These are phyloP conservation scores for Magnolia sinica DNA, from an alignment of 164 flowering plant genomes.

Conservation along the genomic window DNA sequence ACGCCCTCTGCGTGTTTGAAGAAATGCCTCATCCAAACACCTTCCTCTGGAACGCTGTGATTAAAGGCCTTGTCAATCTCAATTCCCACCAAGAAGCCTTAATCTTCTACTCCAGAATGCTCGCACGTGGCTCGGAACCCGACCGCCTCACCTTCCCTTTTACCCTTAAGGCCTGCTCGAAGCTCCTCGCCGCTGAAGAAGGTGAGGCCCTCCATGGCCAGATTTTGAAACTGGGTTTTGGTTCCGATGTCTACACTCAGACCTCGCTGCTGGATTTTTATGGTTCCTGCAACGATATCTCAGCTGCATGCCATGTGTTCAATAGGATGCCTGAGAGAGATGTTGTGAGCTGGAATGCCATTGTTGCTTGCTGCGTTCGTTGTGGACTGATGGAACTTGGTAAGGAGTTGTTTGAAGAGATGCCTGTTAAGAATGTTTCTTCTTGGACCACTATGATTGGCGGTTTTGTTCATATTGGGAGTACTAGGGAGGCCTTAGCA, in stretches of 20 bases:
- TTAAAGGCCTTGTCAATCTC: conserved; percentile 13
- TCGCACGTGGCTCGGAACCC: conserved; percentile 6
- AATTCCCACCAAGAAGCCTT: conserved; percentile 7
- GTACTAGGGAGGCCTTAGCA: conserved; percentile 12
- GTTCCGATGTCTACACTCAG: conserved; percentile 18
- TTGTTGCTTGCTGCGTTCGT: conserved; percentile 9
- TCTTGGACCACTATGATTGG: conserved; percentile 23
- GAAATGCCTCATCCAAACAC: conserved; percentile 11
- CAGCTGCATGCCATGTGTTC: conserved; percentile 10
- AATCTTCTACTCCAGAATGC: conserved; percentile 8
- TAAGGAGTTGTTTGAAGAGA: conserved; percentile 11
- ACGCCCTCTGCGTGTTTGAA: conserved; percentile 16
- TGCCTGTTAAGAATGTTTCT: conserved; percentile 15
- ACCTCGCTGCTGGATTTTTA: conserved; percentile 18
- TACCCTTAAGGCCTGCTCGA: conserved; percentile 16
- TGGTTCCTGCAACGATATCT: conserved; percentile 6
- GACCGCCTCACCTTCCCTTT: conserved; percentile 20
- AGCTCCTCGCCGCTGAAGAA: conserved; percentile 9
- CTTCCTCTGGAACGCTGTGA: conserved; percentile 15
- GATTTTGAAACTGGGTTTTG: conserved; percentile 9
- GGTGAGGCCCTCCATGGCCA: conserved; percentile 13
- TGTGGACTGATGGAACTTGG: conserved; percentile 8
- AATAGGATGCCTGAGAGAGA: conserved; percentile 21
- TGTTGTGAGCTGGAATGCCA: conserved; percentile 15
- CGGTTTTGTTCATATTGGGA: conserved; percentile 11